phyloP scores from a whole-genome alignment of 495 filamentous ascomycete genomes.

The Penicillium psychrofluorescens region DNA sequence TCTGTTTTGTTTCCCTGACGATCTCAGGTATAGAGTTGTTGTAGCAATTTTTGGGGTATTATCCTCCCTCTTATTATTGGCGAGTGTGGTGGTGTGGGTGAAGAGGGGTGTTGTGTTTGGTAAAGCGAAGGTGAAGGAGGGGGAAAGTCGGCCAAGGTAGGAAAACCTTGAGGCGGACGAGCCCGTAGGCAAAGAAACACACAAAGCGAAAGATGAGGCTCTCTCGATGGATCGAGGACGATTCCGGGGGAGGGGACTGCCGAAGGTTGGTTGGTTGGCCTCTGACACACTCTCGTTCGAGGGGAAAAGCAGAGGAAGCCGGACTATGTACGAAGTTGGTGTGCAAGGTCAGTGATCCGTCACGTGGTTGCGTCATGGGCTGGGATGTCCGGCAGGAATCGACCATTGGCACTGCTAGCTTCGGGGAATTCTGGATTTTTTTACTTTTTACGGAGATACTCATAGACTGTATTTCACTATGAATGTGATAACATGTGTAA shows the following conservation, averaged over 20 bases:
- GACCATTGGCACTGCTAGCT: not conserved
- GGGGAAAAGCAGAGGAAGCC: slow-evolving; percentile 24
- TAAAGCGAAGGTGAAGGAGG: slow-evolving; percentile 23
- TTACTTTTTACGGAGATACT: not conserved
- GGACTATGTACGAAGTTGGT: slow-evolving; percentile 7
- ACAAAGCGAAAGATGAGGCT: no score
- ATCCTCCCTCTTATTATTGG: not conserved
- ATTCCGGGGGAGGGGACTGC: slow-evolving; percentile 2
- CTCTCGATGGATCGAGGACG: slow-evolving; percentile 8
- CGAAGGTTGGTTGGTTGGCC: not conserved
- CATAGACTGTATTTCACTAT: no score
- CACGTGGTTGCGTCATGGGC: slow-evolving; percentile 41
- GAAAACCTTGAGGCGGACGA: slow-evolving; percentile 16
- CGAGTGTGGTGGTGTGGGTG: slow-evolving; percentile 12
- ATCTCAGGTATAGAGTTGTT: slow-evolving; percentile 4
- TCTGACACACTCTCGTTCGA: slow-evolving; percentile 16
- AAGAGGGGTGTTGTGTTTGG: slow-evolving; percentile 12
- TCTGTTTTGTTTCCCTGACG: no score
- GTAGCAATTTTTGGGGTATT: slow-evolving; percentile 5
- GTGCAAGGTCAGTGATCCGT: slow-evolving; percentile 20
- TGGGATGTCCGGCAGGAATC: slow-evolving; percentile 18
- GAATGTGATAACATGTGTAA: no score
- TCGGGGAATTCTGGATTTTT: not conserved
- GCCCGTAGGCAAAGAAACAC: slow-evolving; percentile 1
- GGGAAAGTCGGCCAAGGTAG: slow-evolving; percentile 11